A percentile compares a stretch with the other conserved stretches of the same genome.
phyloP scores from a whole-genome alignment of 108 stramenopile species.

The Conticribra weissflogii region DNA sequence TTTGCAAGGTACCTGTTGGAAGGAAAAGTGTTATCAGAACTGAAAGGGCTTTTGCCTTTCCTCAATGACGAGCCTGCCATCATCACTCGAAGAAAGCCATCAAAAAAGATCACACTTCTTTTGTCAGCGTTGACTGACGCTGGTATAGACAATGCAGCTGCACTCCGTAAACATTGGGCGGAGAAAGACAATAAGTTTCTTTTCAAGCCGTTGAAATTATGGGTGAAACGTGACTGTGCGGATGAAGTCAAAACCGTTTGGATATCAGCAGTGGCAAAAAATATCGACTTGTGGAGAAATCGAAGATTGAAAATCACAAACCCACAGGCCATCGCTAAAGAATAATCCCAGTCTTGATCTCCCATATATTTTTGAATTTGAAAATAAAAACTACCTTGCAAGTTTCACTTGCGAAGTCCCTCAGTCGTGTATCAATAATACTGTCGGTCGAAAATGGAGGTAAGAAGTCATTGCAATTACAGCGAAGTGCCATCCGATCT shows the following conservation, averaged over 20 bases:
- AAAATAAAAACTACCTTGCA: too few relatives aligned
- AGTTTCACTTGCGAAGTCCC: too few relatives aligned
- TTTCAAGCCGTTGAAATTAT: conserved; percentile 64
- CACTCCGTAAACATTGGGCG: conserved; percentile 80
- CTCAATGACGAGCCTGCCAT: conserved; percentile 78
- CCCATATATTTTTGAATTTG: too few relatives aligned
- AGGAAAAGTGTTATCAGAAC: conserved; percentile 77
- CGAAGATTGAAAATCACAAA: background rate
- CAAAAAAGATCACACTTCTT: conserved; percentile 64
- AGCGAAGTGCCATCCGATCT: background rate
- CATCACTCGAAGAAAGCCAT: conserved; percentile 69
- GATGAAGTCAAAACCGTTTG: conserved; percentile 66
- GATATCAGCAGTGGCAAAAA: conserved; percentile 65
- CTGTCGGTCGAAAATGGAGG: too few relatives aligned
- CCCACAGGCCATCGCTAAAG: too few relatives aligned
- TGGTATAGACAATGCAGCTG: conserved; percentile 71
- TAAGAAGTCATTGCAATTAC: too few relatives aligned
- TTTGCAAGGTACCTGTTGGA: conserved; percentile 84
- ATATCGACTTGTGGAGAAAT: conserved; percentile 49
- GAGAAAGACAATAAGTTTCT: conserved; percentile 79
- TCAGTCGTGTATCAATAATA: too few relatives aligned
- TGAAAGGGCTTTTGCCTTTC: conserved; percentile 44
- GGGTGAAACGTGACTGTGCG: conserved; percentile 58
- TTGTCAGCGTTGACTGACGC: conserved; percentile 65
- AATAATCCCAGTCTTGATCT: too few relatives aligned